These are phyloP conservation scores for Mycogone perniciosa DNA, from an alignment of 2,329 filamentous ascomycete species.

Conservation along the genomic window DNA sequence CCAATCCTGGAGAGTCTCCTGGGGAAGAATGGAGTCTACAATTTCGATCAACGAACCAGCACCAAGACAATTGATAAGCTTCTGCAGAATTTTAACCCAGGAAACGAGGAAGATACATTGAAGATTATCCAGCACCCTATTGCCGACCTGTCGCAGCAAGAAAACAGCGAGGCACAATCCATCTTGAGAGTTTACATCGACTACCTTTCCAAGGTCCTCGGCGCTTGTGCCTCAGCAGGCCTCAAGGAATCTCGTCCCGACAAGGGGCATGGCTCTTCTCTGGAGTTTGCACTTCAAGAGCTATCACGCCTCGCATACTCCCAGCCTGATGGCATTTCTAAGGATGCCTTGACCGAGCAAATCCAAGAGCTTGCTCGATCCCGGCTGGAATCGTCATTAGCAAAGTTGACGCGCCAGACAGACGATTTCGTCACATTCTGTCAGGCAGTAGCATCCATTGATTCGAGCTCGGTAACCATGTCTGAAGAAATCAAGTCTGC, in stretches of 20 bases:
- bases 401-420: constrained; percentile 48
- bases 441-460: constrained; percentile 47
- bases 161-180: constrained; percentile 23
- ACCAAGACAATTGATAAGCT: constrained; percentile 77
- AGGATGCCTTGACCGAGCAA: constrained; percentile 43
- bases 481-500: constrained; percentile 49
- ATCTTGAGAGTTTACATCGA: constrained; percentile 45
- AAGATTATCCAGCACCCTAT: constrained; percentile 41
- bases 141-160: constrained; percentile 20
- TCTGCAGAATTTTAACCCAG: constrained; percentile 51
- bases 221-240: constrained; percentile 25
- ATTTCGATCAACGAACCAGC: constrained; percentile 81
- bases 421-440: constrained; percentile 49
- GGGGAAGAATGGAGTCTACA: constrained; percentile 61
- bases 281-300: constrained; percentile 40
- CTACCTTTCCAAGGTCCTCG: constrained; percentile 48
- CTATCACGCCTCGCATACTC: constrained; percentile 52
- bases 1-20: constrained; percentile 63
- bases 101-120: constrained; percentile 50
- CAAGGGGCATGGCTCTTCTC: constrained; percentile 25
- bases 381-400: constrained; percentile 52
- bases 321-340: constrained; percentile 34
- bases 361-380: constrained; percentile 48
- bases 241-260: constrained; percentile 22
- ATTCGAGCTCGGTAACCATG: constrained; percentile 46